A percentile compares a stretch with the other conserved stretches of the same genome.
These are phyloP conservation scores for Achaetomium macrosporum DNA, from an alignment of 2,329 filamentous ascomycete genomes.

Conservation along the genomic window DNA sequence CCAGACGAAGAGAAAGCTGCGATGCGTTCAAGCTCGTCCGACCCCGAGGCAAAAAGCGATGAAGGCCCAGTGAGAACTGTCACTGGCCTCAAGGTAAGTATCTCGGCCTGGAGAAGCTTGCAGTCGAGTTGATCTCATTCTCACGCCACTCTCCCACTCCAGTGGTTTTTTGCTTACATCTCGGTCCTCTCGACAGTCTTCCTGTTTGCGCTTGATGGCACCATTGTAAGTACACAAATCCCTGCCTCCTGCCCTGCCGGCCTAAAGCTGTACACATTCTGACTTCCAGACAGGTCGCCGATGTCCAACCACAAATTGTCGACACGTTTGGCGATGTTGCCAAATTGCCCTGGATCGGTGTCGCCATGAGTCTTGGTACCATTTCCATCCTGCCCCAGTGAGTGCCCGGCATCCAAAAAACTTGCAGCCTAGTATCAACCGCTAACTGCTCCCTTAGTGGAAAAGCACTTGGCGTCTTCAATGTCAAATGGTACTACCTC, in stretches of 20 bases:
- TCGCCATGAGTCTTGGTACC: neutral
- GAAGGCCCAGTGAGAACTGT: no score
- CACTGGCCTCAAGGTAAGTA: no score
- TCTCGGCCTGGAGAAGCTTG: no score
- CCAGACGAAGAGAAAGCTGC: no score
- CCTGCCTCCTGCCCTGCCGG: neutral
- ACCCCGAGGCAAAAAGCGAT: no score
- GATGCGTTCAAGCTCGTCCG: no score
- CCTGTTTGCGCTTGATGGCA: neutral
- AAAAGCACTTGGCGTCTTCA: constrained; percentile 1
- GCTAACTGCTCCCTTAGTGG: neutral
- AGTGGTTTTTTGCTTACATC: no score
- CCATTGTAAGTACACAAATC: neutral
- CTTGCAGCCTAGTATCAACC: neutral
- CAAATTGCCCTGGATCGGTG: neutral
- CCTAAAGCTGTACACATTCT: neutral
- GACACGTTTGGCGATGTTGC: neutral
- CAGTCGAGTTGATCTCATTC: no score
- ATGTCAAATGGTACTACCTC: constrained; percentile 1
- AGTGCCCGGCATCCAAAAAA: neutral
- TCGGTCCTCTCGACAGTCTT: no score
- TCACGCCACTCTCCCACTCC: no score
- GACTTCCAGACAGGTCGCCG: neutral
- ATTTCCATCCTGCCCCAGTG: neutral
- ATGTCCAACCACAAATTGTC: neutral